phyloP scores from a whole-genome alignment of 768 basidiomycete species.

The Cystobasidium onofrii region DNA sequence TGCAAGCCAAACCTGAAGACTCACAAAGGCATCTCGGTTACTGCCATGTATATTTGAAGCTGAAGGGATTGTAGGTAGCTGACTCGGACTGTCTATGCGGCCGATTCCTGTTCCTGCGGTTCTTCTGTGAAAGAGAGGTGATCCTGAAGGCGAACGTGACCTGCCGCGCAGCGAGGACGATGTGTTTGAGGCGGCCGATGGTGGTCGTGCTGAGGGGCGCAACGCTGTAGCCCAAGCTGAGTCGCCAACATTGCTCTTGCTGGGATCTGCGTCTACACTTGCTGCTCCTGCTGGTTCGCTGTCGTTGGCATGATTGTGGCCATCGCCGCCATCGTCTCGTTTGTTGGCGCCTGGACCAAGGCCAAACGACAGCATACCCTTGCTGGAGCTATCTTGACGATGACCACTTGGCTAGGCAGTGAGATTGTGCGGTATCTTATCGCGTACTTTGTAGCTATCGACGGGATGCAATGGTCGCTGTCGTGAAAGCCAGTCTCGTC shows the following conservation, averaged over 20 bases:
- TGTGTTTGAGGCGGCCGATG: neutral
- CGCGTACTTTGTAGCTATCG: too few relatives aligned
- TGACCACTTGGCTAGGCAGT: neutral
- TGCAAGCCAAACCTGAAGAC: neutral
- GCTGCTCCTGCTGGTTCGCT: neutral
- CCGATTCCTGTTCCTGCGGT: neutral
- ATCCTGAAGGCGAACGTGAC: conserved; percentile 25
- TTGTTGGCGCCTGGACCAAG: neutral
- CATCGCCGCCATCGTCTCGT: neutral
- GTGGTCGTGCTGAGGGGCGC: neutral
- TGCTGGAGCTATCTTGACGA: neutral
- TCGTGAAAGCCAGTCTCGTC: too few relatives aligned
- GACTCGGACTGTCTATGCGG: neutral
- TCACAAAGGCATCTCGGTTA: neutral
- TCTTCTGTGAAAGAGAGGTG: neutral
- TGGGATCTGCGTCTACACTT: neutral
- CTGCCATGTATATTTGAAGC: conserved; percentile 2
- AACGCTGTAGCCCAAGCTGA: neutral
- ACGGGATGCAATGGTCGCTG: too few relatives aligned
- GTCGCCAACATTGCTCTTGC: neutral
- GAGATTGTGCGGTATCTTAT: neutral
- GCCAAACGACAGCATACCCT: neutral
- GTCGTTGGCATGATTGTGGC: neutral
- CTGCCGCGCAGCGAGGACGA: neutral
- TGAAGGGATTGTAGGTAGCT: conserved; percentile 18